A percentile compares a stretch with the other conserved stretches of the same genome.
phyloP scores from a whole-genome alignment of 305 asterid genomes.

The Rubia tinctorum region DNA sequence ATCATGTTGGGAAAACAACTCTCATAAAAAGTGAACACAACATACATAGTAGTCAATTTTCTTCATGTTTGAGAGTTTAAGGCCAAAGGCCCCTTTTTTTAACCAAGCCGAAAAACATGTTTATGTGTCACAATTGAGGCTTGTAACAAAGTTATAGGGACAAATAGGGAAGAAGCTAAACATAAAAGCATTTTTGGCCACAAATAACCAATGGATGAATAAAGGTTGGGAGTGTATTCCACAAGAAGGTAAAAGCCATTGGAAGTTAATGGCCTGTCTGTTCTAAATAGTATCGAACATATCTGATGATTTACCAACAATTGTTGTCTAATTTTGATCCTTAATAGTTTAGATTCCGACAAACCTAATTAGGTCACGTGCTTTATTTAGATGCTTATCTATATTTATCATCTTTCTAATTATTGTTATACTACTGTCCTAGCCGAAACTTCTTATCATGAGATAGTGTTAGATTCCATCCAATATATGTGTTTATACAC shows the following conservation, averaged over 20 bases:
- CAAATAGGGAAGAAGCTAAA: too few species aligned
- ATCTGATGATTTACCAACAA: neutral
- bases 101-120: too few species aligned
- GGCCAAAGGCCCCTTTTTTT: too few species aligned
- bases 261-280: neutral
- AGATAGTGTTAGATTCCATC: too few species aligned
- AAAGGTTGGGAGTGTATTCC: neutral
- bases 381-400: constrained; percentile 2
- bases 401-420: neutral
- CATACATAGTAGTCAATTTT: too few species aligned
- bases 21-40: too few species aligned
- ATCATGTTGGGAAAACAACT: too few species aligned
- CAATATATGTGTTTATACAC: too few species aligned
- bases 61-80: too few species aligned
- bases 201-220: neutral
- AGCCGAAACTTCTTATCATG: too few species aligned
- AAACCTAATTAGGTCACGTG: neutral
- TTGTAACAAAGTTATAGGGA: neutral
- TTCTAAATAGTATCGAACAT: neutral
- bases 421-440: too few species aligned
- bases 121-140: neutral
- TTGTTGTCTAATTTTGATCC: neutral
- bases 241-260: neutral
- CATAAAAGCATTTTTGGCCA: neutral
- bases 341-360: neutral